Conservation (phyloP, 768 basidiomycete genomes). For the Mrakia blollopis region DNA sequence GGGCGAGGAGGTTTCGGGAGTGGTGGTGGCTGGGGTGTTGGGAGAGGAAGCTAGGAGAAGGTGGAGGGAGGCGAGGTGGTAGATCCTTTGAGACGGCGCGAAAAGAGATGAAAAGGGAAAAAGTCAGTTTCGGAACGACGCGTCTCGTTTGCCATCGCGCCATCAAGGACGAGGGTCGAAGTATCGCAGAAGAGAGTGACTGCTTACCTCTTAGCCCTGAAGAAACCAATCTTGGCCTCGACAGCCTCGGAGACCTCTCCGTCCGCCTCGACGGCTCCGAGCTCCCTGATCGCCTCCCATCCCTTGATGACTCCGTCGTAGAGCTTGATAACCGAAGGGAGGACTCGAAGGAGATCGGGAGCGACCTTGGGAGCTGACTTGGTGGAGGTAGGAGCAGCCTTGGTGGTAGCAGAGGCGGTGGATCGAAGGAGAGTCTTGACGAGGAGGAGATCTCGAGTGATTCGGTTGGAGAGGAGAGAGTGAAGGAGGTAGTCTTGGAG, state of each 20-base stretch:
- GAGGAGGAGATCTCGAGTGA: conserved; percentile 80
- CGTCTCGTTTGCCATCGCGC: no score
- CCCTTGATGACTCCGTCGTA: conserved; percentile 81
- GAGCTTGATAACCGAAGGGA: conserved; percentile 76
- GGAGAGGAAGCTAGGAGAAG: conserved; percentile 7
- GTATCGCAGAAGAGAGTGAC: conserved; percentile 10
- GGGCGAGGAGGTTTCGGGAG: conserved; percentile 64
- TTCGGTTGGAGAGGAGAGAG: conserved; percentile 78
- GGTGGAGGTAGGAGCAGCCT: conserved; percentile 34
- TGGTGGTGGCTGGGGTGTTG: conserved; percentile 35
- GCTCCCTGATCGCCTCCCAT: conserved; percentile 71
- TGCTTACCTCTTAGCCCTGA: conserved; percentile 65
- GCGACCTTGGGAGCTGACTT: conserved; percentile 33
- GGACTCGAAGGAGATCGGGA: conserved; percentile 48
- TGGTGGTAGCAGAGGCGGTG: conserved; percentile 49
- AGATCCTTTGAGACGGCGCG: conserved; percentile 56
- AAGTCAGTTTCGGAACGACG: conserved; percentile 15
- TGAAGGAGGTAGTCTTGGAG: conserved; percentile 82
- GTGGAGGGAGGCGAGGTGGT: conserved; percentile 48
- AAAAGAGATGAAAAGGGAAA: not conserved
- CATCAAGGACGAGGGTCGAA: no score
- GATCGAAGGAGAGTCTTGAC: conserved; percentile 54
- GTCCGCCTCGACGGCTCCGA: conserved; percentile 82
- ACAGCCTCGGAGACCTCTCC: conserved; percentile 73
- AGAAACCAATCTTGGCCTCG: conserved; percentile 68